Evolutionary conservation across 2,329 filamentous ascomycete species (phyloP), one percentile per base, ranked within the genome.

Genomic region (Clarireedia hainanense): DNA sequence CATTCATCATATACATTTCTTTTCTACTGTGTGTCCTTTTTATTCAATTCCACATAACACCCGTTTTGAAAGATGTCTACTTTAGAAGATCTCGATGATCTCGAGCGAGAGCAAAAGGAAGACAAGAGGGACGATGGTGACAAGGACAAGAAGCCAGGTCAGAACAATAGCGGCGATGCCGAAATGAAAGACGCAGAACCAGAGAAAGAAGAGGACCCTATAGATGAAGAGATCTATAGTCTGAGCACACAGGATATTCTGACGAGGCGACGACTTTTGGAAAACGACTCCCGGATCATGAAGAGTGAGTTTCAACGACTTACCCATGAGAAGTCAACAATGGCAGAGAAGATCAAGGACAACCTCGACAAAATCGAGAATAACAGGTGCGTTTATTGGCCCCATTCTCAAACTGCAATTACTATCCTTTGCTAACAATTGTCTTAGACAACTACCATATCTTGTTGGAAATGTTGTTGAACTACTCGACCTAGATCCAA

Each of bases 341-440:
- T 99, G 94, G 85, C 85, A 57, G 92, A 97, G 74, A 97, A 96
- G 79, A 97, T 99, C 74, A 97, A 96, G 80, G 94, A 99, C 71
- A 99, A 99, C 69, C 76, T 89, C 68, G 95, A 99, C 65, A 99
- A 99, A 83, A 99, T 99, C 68, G 91, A 95, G 64, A 97, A 99
- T 75, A 99, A 99, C 78, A 84, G 91, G 91, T 95, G 77, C 64
- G 79, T 65, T 47, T 30, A 51, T 24, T 20, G 17, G 24, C n/a
- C 24, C 10, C 47, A 34, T 24, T 27, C 12, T 46, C 49, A 36
- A 40, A 26, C 52, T 24, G 3, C 12, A 26, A 36, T 43, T 10
- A 26, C 14, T 36, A 1, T 30, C 0, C 15, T 34, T 43, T 10
- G 20, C 45, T 57, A 61, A 55, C 66, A 51, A 42, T 43, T 26